A percentile compares a stretch with the other conserved stretches of the same genome.
These are phyloP conservation scores for Pythium apleroticum DNA, from an alignment of 352 stramenopile species.

Conservation along the genomic window DNA sequence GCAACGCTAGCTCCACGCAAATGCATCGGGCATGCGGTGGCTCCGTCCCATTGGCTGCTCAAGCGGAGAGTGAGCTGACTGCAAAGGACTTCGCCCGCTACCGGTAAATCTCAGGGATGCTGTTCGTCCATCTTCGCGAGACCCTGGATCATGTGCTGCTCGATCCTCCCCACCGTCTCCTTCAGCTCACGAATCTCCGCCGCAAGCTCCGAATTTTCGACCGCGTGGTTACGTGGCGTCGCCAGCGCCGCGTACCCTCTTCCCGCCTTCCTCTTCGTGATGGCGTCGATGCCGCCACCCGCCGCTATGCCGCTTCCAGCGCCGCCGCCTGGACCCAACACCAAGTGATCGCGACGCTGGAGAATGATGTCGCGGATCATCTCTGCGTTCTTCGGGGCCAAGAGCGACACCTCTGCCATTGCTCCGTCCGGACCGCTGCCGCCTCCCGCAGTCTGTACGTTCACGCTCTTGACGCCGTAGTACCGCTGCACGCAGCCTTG, in stretches of 20 bases:
- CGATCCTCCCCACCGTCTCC: conserved; percentile 13
- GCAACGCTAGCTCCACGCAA: background rate
- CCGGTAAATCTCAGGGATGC: background rate
- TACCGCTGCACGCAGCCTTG: conserved; percentile 24
- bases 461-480: conserved; percentile 16
- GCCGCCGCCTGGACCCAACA: conserved; percentile 6
- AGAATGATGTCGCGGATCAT: conserved; percentile 26
- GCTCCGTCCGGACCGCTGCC: conserved; percentile 2
- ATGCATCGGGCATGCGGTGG: background rate
- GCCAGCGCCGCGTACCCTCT: background rate
- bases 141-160: conserved; percentile 12
- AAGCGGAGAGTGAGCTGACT: background rate
- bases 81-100: too few species aligned
- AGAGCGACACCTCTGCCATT: conserved; percentile 6
- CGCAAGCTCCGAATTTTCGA: conserved; percentile 7
- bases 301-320: conserved; percentile 16
- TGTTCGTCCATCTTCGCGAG: conserved; percentile 15
- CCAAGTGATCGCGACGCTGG: conserved; percentile 20
- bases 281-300: conserved; percentile 16
- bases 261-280: background rate
- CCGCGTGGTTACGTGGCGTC: background rate
- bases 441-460: conserved; percentile 16
- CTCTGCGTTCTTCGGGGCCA: conserved; percentile 22
- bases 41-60: background rate
- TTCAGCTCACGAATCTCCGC: conserved; percentile 23